Base-by-base conservation (phyloP, 768 basidiomycete genomes). In the Hirschioporus abietinus region DNA sequence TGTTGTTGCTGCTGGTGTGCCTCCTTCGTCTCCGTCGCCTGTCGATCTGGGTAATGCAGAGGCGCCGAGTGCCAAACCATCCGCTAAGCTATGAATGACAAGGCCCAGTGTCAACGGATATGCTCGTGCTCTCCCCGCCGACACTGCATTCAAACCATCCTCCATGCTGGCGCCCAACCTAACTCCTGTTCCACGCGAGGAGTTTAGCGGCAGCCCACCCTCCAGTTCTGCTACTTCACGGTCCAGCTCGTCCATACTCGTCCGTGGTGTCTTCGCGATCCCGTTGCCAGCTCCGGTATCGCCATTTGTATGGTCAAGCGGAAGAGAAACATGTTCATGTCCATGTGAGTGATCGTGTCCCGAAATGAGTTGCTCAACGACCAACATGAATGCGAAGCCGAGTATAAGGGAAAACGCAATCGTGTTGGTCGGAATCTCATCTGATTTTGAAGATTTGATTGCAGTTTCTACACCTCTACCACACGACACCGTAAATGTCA, bases 1-100 rank as follows among this genome's bases (percentile, higher is more conserved):
- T 20, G 79, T 80, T 20, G 79, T 76, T 66, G 10, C 68, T 71
- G 69, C 73, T 10, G 72, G 78, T 0, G 76, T 66, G 1, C 15
- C 42, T 20, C 15, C 42, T 52, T 52, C 42, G 12, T 52, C 12
- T 52, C 42, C 42, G 4, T 52, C 42, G 42, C 42, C 20, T 7
- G 63, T 61, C 23, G 74, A 10, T 70, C 67, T 57, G 24, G 77
- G 75, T 42, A 89, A 77, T 15, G 84, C 82, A 1, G 91, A 90
- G 23, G 95, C 90, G 25, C 96, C 97, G 52, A 99, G 80, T 1
- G 93, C 94, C 66, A 97, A 87, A 3, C 97, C 96, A 76, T 99
- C 97, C 0, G 95, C 92, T 62, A 95, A 81, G 0, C 88, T 92
- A 73, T 99, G 96, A 26, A 95, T 84, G 26, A 93, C 83, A 60